Conservation (phyloP, 179 eudicot genomes). For the Spinacia oleracea region DNA sequence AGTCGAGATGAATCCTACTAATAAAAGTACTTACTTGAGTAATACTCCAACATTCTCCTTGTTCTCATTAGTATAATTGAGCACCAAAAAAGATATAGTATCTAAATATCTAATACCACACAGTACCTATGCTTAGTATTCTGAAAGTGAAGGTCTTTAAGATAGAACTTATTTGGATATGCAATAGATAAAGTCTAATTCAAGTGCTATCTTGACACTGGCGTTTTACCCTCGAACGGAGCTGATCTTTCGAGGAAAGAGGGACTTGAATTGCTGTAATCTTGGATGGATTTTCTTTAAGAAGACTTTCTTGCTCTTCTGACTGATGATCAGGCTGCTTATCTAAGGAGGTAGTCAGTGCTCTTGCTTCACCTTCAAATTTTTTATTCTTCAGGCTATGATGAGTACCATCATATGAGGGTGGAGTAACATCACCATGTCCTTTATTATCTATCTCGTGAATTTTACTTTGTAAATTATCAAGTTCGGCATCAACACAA, state of each 20-base stretch:
- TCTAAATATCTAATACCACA: not conserved
- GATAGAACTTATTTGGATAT: not conserved
- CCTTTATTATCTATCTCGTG: not conserved
- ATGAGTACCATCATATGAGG: not conserved
- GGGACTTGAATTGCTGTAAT: slow-evolving; percentile 22
- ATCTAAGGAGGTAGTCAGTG: not conserved
- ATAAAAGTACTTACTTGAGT: too few relatives aligned
- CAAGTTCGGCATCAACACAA: not conserved
- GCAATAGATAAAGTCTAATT: not conserved
- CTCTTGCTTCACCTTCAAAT: not conserved
- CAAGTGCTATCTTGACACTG: slow-evolving; percentile 17
- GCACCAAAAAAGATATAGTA: not conserved
- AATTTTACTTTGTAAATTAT: slow-evolving; percentile 9
- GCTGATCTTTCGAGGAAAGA: slow-evolving; percentile 25
- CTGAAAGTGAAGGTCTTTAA: not conserved
- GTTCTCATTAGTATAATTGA: not conserved
- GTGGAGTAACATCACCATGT: not conserved
- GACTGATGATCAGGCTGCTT: slow-evolving; percentile 11
- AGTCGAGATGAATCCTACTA: too few relatives aligned
- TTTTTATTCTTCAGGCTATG: not conserved
- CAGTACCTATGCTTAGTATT: too few relatives aligned
- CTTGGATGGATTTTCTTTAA: slow-evolving; percentile 20
- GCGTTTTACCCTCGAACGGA: slow-evolving; percentile 31
- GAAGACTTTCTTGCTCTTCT: slow-evolving; percentile 14
- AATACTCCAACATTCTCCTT: too few relatives aligned